These are phyloP conservation scores for Leccinum obscurum DNA, from an alignment of 768 basidiomycete species.

Conservation along the genomic window DNA sequence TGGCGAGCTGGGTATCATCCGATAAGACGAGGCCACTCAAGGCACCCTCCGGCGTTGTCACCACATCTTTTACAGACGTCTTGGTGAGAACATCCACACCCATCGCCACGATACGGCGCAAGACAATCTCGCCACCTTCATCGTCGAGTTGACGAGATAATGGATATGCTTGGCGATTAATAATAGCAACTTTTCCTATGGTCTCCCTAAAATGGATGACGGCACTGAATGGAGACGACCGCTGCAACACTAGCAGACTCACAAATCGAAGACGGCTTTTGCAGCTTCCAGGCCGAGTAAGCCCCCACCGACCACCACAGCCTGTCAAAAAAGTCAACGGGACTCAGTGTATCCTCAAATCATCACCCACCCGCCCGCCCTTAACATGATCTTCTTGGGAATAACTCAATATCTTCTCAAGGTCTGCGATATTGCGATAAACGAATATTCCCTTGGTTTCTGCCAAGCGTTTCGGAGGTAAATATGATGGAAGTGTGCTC, in stretches of 20 bases:
- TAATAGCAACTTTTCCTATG: slow-evolving; percentile 49
- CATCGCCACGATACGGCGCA: slow-evolving; percentile 57
- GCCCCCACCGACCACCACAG: slow-evolving; percentile 62
- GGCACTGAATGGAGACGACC: not conserved
- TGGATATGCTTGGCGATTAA: slow-evolving; percentile 52
- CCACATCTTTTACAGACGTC: slow-evolving; percentile 38
- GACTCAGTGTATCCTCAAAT: not conserved
- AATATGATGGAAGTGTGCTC: slow-evolving; percentile 61
- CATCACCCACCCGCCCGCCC: slow-evolving; percentile 23
- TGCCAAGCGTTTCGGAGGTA: slow-evolving; percentile 40
- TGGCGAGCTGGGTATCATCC: slow-evolving; percentile 45
- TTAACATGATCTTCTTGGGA: slow-evolving; percentile 46
- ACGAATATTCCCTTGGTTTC: slow-evolving; percentile 61
- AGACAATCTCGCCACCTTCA: slow-evolving; percentile 60
- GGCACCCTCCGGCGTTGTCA: slow-evolving; percentile 37
- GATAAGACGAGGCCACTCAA: slow-evolving; percentile 52
- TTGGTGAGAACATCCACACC: slow-evolving; percentile 56
- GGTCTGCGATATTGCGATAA: slow-evolving; percentile 70
- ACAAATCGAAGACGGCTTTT: slow-evolving; percentile 66
- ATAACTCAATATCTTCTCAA: slow-evolving; percentile 63
- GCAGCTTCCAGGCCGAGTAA: slow-evolving; percentile 74
- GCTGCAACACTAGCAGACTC: slow-evolving; percentile 2
- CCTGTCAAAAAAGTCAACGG: not conserved
- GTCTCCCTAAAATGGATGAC: slow-evolving; percentile 21
- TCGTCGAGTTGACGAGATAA: slow-evolving; percentile 59